These are phyloP conservation scores for Boletus huronensis DNA, from an alignment of 768 basidiomycete genomes.

Conservation along the genomic window DNA sequence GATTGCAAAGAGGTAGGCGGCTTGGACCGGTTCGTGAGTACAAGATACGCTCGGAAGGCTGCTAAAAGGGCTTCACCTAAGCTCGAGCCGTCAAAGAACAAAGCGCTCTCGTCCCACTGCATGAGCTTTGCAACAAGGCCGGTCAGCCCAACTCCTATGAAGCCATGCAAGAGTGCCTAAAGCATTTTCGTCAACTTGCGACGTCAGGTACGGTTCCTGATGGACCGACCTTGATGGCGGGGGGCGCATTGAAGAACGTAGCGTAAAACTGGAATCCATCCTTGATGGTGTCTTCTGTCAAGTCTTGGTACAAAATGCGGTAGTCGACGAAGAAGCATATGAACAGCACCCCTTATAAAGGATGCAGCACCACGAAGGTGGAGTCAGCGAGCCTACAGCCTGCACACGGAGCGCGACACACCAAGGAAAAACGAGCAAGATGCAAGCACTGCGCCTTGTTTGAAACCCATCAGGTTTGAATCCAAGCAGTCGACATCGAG, in stretches of 20 bases:
- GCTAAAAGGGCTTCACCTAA: conserved; percentile 53
- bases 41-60: neutral
- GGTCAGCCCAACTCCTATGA: conserved; percentile 73
- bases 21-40: conserved; percentile 39
- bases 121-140: conserved; percentile 77
- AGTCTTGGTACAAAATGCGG: conserved; percentile 66
- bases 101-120: conserved; percentile 87
- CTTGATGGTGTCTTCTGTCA: conserved; percentile 60
- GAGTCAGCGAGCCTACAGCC: conserved; percentile 9
- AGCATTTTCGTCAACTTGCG: neutral
- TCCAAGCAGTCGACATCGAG: neutral
- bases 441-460: conserved; percentile 81
- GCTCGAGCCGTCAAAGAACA: conserved; percentile 91
- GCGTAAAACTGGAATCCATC: conserved; percentile 90
- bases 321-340: conserved; percentile 89
- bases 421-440: conserved; percentile 91
- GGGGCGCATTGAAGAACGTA: conserved; percentile 90
- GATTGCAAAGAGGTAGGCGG: conserved; percentile 68
- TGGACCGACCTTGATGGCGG: conserved; percentile 79
- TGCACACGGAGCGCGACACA: conserved; percentile 35
- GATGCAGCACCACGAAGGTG: neutral
- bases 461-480: conserved; percentile 75
- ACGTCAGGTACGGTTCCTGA: neutral
- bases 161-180: conserved; percentile 83
- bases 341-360: conserved; percentile 62